Evolutionary conservation across 1,284 basidiomycete genomes (phyloP).

Genomic region (Naganishia sp.): DNA sequence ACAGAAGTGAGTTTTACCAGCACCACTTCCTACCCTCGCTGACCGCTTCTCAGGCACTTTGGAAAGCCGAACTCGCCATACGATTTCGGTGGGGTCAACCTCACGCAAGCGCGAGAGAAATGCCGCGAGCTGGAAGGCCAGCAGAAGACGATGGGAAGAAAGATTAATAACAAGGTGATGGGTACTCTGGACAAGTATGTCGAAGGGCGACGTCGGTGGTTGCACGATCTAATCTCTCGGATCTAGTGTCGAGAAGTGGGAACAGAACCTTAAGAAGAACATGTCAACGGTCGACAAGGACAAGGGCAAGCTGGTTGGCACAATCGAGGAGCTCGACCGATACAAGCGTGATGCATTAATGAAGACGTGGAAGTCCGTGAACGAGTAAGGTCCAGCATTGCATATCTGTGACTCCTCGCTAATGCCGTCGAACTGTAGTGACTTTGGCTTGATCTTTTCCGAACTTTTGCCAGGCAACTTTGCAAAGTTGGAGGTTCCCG

Average conservation of each 20-base stretch:
- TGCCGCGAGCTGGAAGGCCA: conserved; percentile 75
- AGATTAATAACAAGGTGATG: conserved; percentile 92
- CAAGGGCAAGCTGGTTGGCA: conserved; percentile 93
- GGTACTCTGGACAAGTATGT: conserved; percentile 91
- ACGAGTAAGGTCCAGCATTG: conserved; percentile 61
- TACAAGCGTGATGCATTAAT: conserved; percentile 92
- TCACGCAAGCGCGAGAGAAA: conserved; percentile 65
- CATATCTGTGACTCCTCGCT: not conserved
- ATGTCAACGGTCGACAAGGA: conserved; percentile 86
- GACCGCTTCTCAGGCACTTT: conserved; percentile 60
- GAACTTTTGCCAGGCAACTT: conserved; percentile 96
- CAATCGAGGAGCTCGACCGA: conserved; percentile 87
- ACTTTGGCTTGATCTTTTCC: conserved; percentile 95
- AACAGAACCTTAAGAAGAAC: conserved; percentile 82
- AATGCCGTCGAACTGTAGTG: conserved; percentile 57
- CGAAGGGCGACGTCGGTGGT: not conserved
- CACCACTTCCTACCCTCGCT: not conserved
- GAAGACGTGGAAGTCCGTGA: conserved; percentile 95
- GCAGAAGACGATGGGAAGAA: conserved; percentile 88
- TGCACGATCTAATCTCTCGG: conserved; percentile 1
- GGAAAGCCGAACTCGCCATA: conserved; percentile 79
- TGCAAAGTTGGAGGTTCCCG: conserved; percentile 89
- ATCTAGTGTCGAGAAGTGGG: conserved; percentile 89
- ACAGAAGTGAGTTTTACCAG: conserved; percentile 63
- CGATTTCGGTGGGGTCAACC: conserved; percentile 76